Conservation (phyloP, 768 basidiomycete genomes). For the Neoboletus subvelutipes region DNA sequence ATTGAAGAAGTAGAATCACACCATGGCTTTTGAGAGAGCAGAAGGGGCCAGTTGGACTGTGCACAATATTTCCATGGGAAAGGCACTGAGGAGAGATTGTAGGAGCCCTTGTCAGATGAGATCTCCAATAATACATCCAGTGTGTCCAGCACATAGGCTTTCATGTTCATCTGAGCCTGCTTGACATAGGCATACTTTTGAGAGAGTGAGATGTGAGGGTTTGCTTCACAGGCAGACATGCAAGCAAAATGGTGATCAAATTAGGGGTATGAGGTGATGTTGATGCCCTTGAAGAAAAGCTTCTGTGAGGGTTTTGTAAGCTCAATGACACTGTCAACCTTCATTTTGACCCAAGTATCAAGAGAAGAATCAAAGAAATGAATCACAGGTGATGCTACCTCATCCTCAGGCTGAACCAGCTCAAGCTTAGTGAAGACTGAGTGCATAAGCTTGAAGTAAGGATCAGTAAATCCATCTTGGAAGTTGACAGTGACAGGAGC, state of each 20-base stretch:
- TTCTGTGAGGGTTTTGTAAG: neutral
- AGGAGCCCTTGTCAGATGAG: too few species aligned
- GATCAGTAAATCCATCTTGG: too few species aligned
- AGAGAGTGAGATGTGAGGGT: neutral
- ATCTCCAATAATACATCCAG: too few species aligned
- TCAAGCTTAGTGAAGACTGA: neutral
- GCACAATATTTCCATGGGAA: too few species aligned
- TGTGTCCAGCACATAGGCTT: too few species aligned
- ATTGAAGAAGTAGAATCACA: too few species aligned
- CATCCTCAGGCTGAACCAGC: neutral
- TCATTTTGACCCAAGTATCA: neutral
- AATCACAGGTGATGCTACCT: neutral
- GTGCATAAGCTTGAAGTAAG: neutral
- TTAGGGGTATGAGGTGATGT: neutral
- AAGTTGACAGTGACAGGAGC: too few species aligned
- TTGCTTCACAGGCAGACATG: neutral
- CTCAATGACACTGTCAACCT: neutral
- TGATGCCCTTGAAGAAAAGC: neutral
- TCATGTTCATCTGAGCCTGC: too few species aligned
- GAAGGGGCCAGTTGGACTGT: too few species aligned
- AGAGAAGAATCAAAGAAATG: neutral
- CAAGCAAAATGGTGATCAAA: neutral
- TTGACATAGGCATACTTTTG: too few species aligned
- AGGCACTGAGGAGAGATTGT: too few species aligned
- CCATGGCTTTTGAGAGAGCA: too few species aligned